Evolutionary conservation across 345 rosid genomes (phyloP), one percentile per base, ranked within the genome.

Genomic region (Acer yangbiense): DNA sequence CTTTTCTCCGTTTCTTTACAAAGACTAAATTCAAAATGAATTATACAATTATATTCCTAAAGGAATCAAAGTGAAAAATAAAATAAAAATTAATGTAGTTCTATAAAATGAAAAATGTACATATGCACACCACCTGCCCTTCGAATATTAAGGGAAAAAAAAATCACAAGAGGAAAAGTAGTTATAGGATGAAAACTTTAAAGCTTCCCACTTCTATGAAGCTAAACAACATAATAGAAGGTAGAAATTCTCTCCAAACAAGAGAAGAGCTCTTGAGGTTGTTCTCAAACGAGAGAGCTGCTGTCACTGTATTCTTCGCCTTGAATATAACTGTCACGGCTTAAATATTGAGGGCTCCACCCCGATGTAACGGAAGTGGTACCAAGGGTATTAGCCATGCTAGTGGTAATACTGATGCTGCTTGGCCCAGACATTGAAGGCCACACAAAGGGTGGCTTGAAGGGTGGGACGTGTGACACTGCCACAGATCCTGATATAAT

Each of bases 401-500:
- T 64, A 25, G 55, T 74, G 3, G 65, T 48, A 48, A 69, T 69
- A 27, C 74, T 81, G 61, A 62, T 17, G 72, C 75, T 50, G 21
- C 62, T 39, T 3, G 84, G 82, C 7, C 25, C 76, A 2, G 71
- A 73, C 78, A 68, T 72, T 0, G 85, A 78, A 17, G 87, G 82
- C 94, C 91, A 90, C 9, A 86, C 73, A 16, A 89, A 91, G 1
- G 88, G 79, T 0, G 91, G 90, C 79, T 84, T 89, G 58, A 86
- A 85, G 0, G 87, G 87, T 0, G 89, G 88, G 7, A 91, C 85
- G 14, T 6, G 35, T 11, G 91, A 91, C 63, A 50, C 72, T 0
- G 81, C 64, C 76, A 84, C 79, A 2, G 88, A 61, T n/a, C 88
- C 86, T 1, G 84, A 69, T 25, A 86, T 39, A 8, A 88, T 86